A percentile compares a stretch with the other conserved stretches of the same genome.
Evolutionary conservation across 1,139 yeast species (phyloP).

Genomic region (Trichomonascaceae sp.): DNA sequence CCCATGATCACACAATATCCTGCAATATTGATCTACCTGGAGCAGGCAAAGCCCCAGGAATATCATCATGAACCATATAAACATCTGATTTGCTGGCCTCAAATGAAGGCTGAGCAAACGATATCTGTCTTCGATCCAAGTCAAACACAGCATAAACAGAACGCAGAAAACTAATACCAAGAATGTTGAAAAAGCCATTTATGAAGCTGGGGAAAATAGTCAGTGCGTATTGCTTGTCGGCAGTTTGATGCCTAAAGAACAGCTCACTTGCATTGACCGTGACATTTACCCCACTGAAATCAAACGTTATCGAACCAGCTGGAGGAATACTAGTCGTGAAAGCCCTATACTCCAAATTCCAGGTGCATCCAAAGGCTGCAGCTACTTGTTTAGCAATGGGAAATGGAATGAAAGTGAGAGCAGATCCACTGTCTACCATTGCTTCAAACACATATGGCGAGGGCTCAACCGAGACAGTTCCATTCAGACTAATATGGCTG

Average conservation of each 20-base stretch:
- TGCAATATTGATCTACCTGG: neutral
- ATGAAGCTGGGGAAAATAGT: neutral
- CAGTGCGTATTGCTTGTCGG: neutral
- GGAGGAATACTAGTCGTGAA: neutral
- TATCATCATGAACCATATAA: constrained; percentile 16
- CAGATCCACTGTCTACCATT: constrained; percentile 24
- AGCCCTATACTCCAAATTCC: neutral
- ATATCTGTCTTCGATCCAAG: constrained; percentile 53
- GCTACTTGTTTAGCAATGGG: neutral
- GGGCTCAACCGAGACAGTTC: constrained; percentile 9
- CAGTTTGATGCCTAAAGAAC: neutral
- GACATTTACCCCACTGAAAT: constrained; percentile 39
- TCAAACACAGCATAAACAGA: constrained; percentile 74
- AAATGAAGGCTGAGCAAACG: constrained; percentile 53
- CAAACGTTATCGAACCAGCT: neutral
- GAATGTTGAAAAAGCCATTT: constrained; percentile 23
- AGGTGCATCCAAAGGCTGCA: neutral
- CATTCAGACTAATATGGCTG: neutral
- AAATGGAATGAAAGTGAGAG: constrained; percentile 10
- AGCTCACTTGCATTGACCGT: constrained; percentile 39
- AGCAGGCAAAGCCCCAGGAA: constrained; percentile 1
- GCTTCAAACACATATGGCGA: constrained; percentile 10
- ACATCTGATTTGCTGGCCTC: constrained; percentile 21
- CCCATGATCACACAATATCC: no score
- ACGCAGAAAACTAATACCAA: constrained; percentile 73